A percentile compares a stretch with the other conserved stretches of the same genome.
phyloP scores from a whole-genome alignment of 495 filamentous ascomycete genomes.

The Xylaria palmicola region DNA sequence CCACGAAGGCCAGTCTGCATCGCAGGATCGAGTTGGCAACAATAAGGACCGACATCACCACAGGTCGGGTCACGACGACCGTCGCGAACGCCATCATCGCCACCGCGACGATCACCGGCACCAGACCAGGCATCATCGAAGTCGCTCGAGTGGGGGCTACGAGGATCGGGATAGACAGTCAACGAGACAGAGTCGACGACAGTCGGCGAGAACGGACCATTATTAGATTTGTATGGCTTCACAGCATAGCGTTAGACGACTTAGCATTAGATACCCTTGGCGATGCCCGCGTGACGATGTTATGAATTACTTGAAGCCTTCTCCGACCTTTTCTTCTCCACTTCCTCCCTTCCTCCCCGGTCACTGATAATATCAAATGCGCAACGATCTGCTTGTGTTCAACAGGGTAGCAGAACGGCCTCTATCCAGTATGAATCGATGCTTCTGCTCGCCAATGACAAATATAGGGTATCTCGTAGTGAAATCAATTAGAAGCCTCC shows the following conservation, averaged over 20 bases:
- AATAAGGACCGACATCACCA: conserved; percentile 10
- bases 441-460: background rate
- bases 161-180: conserved; percentile 14
- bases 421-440: background rate
- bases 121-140: background rate
- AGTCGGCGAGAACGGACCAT: conserved; percentile 10
- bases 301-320: background rate
- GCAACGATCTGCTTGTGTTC: background rate
- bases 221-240: conserved; percentile 12
- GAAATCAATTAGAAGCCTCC: conserved; percentile 20
- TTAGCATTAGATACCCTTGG: conserved; percentile 16
- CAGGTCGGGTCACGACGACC: conserved; percentile 2
- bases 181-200: conserved; percentile 5
- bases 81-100: conserved; percentile 2
- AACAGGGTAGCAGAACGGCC: conserved; percentile 12
- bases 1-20: conserved; percentile 11
- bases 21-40: background rate
- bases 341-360: too few species aligned
- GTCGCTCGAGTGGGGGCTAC: background rate
- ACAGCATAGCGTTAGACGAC: conserved; percentile 14
- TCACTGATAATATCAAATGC: background rate
- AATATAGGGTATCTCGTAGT: background rate
- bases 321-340: background rate
- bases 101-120: background rate
- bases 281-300: background rate